Conservation (phyloP, 1,284 basidiomycete genomes). For the Boletus semigastroideus region DNA sequence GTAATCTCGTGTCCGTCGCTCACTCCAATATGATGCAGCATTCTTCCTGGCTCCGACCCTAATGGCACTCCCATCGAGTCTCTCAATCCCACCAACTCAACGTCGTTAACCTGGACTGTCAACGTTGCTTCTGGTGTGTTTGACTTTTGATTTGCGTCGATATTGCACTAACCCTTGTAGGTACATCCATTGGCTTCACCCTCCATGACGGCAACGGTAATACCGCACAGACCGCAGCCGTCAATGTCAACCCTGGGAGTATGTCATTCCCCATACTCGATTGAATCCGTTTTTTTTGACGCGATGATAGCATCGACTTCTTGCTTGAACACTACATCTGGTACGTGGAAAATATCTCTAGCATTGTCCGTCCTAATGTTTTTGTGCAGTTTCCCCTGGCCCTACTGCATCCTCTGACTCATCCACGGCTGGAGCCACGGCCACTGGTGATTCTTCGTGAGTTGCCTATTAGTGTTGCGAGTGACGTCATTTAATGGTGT, state of each 20-base stretch:
- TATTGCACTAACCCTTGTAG: slow-evolving; percentile 28
- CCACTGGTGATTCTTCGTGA: slow-evolving; percentile 20
- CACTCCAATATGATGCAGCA: slow-evolving; percentile 29
- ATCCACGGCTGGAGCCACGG: not conserved
- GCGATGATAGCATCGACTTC: slow-evolving; percentile 29
- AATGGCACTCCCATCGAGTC: slow-evolving; percentile 38
- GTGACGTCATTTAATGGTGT: slow-evolving; percentile 12
- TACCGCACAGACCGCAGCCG: slow-evolving; percentile 45
- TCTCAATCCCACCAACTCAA: slow-evolving; percentile 36
- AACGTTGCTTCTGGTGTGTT: slow-evolving; percentile 31
- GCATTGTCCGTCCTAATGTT: slow-evolving; percentile 9
- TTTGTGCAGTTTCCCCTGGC: slow-evolving; percentile 17
- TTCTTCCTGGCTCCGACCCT: slow-evolving; percentile 42
- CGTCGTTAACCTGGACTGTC: slow-evolving; percentile 46
- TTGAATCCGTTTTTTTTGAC: not conserved
- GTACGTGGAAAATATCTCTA: slow-evolving; percentile 10
- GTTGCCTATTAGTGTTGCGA: not conserved
- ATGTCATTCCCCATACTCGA: slow-evolving; percentile 20
- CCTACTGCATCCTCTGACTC: slow-evolving; percentile 13
- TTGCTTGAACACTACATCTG: slow-evolving; percentile 32
- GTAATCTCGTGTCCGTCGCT: not conserved
- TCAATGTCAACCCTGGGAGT: slow-evolving; percentile 52
- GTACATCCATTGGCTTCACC: slow-evolving; percentile 47
- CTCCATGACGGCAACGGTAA: slow-evolving; percentile 54
- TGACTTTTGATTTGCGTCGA: not conserved